phyloP scores from a whole-genome alignment of 129 eudicot genomes.

The Saussurea involucrata region DNA sequence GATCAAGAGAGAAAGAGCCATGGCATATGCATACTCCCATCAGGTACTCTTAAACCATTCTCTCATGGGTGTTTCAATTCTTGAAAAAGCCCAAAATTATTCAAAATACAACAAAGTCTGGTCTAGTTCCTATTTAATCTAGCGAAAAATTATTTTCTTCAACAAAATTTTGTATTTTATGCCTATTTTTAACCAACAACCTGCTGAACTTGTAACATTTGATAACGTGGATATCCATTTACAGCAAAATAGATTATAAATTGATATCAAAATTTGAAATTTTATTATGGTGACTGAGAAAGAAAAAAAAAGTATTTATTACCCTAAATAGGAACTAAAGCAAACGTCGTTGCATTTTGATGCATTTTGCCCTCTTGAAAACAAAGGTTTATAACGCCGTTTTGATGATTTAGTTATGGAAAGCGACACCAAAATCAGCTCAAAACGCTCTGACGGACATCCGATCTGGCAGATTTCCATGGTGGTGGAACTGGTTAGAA shows the following conservation, averaged over 20 bases:
- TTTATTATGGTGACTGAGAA: neutral
- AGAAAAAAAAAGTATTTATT: too few relatives aligned
- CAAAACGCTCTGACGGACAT: slow-evolving; percentile 43
- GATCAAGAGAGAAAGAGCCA: slow-evolving; percentile 91
- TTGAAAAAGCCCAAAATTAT: neutral
- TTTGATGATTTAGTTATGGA: slow-evolving; percentile 56
- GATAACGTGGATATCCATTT: neutral
- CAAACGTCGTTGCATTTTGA: neutral
- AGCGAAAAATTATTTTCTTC: neutral
- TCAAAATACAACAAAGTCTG: neutral
- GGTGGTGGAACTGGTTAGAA: slow-evolving; percentile 99
- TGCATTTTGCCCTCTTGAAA: neutral
- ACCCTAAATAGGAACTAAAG: neutral
- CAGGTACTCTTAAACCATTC: slow-evolving; percentile 51
- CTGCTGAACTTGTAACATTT: neutral
- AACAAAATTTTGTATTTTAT: neutral
- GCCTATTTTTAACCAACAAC: neutral
- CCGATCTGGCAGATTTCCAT: slow-evolving; percentile 70
- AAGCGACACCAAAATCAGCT: slow-evolving; percentile 55
- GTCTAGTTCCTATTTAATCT: neutral
- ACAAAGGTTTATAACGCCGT: neutral
- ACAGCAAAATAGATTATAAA: neutral
- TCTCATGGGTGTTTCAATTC: neutral
- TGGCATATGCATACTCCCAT: slow-evolving; percentile 98
- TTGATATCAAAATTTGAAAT: neutral